Base-by-base conservation (phyloP, 768 basidiomycete species). In the Lactarius hengduanensis region DNA sequence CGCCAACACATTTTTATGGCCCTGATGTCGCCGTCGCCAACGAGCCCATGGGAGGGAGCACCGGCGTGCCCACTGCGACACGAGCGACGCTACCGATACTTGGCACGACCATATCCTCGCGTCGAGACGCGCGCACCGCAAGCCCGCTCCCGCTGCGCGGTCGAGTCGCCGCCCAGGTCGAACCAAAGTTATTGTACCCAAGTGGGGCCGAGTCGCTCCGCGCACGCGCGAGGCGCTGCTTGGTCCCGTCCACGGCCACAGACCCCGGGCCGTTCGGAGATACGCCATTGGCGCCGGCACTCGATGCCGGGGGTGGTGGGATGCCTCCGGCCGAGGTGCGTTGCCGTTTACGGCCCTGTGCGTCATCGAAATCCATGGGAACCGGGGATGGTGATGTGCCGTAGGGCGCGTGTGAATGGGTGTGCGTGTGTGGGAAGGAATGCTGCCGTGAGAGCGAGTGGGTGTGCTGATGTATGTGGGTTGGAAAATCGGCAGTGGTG, bases 201-300 rank as follows among this genome's bases (percentile, higher is more conserved):
- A 90, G 75, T 45, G 88, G 88, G 20, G 88, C 85, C 38, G 84
- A 85, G 71, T 90, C 88, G 71, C 87, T 88, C 71, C 88, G 76
- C 38, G 87, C 87, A n/a, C 88, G 80, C 60, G 81, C 79, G 57
- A 79, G 72, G 73, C 80, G 81, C 75, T 81, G 81, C 60, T 72
- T 71, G 65, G 66, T 74, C 68, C 72, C 71, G 18, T 70, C 69
- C n/a, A 62, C 50, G 11, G 47, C 69, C 20, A 47, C 65, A 3
- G 47, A 64, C 53, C 58, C 59, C 55, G 63, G 32, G 40, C 61
- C 40, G 0, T 59, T 45, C 15, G 56, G 57, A 15, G 61, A 58
- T 15, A 62, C 50, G 13, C 61, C 61, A 22, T 66, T 66, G 8
- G 61, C 18, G 16, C 65, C 65, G 16, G 61, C 41, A 20, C 56